Conservation (phyloP, 2,329 filamentous ascomycete genomes). For the Cyclaneusma minus region DNA sequence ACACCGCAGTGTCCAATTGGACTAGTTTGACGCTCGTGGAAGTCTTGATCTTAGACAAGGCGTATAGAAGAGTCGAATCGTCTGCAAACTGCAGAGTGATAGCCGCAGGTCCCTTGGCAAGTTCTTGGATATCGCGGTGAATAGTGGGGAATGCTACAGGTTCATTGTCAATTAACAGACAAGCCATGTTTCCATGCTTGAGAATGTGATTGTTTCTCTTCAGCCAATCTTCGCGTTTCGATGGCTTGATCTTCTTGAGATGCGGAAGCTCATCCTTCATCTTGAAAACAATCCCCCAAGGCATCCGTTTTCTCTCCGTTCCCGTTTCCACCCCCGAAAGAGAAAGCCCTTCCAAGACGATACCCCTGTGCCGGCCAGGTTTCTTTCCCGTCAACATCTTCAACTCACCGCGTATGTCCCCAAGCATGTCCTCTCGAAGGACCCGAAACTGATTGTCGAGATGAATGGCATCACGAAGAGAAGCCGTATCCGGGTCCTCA, state of each 20-base stretch:
- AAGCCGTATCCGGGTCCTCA: slow-evolving; percentile 17
- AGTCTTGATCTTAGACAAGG: slow-evolving; percentile 27
- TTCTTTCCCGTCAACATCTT: slow-evolving; percentile 33
- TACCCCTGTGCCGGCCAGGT: slow-evolving; percentile 23
- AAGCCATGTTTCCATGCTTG: slow-evolving; percentile 45
- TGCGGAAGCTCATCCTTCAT: slow-evolving; percentile 27
- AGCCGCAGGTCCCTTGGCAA: slow-evolving; percentile 27
- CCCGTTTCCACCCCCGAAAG: slow-evolving; percentile 20
- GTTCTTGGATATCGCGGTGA: slow-evolving; percentile 30
- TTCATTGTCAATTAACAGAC: slow-evolving; percentile 31
- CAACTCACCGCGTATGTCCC: slow-evolving; percentile 46
- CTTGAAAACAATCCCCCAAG: slow-evolving; percentile 25
- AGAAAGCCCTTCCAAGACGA: slow-evolving; percentile 24
- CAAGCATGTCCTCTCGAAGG: slow-evolving; percentile 55
- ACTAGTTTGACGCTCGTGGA: slow-evolving; percentile 29
- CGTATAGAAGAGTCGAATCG: slow-evolving; percentile 25
- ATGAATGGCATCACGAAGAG: slow-evolving; percentile 30
- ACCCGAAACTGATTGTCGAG: slow-evolving; percentile 60
- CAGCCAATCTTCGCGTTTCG: slow-evolving; percentile 28
- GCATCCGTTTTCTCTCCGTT: slow-evolving; percentile 11
- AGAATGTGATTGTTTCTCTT: slow-evolving; percentile 32
- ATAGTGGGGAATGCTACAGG: slow-evolving; percentile 46
- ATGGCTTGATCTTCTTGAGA: slow-evolving; percentile 17
- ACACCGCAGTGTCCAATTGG: slow-evolving; percentile 47
- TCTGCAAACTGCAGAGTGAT: slow-evolving; percentile 36